Base-by-base conservation (phyloP, 1,139 yeast species). In the Yamadazyma epiphylla region DNA sequence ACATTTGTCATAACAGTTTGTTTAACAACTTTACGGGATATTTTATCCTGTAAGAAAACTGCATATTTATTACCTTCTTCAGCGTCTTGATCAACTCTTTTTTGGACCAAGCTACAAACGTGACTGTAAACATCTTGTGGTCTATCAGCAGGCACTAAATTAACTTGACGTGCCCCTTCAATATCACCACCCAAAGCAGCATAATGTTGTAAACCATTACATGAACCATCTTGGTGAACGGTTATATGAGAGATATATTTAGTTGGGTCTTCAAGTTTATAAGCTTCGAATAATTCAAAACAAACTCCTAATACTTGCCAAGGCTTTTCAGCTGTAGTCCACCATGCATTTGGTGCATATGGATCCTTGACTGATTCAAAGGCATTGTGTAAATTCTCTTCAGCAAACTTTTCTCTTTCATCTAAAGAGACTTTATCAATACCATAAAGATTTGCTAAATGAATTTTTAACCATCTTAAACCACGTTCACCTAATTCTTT, bases 1-100 rank as follows among this genome's bases (percentile, higher is more conserved):
- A 91, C 99, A 48, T 88, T 89, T 2, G 99, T 91, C 99, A 91
- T 91, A 19, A 91, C 98, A 0, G 98, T 87, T 57, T 91, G 97
- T 55, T 91, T 91, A 28, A 91, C 95, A 28, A 91, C 82, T 54
- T 89, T 89, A 48, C 99, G 74, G 15, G 81, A 74, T 38, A 91
- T 74, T 42, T 77, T 73, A 32, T 81, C 86, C 37, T 72, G 65
- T 16, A 80, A 60, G 32, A 65, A 58, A 9, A 53, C 39, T 1
- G 91, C 91, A 36, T 61, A 63, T 40, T 69, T 41, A 74, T 65
- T 49, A 3, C 72, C 87, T 10, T 65, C 63, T 10, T 51, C 75
- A 2, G 80, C 85, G 29, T 83, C 95, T 9, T 56, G 55, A 24
- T 70, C 72, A 26, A 88, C 77, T 43, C 78, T 62, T 30, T 60